A percentile compares a stretch with the other conserved stretches of the same genome.
phyloP scores from a whole-genome alignment of 768 basidiomycete species.

The Russula olivacea region DNA sequence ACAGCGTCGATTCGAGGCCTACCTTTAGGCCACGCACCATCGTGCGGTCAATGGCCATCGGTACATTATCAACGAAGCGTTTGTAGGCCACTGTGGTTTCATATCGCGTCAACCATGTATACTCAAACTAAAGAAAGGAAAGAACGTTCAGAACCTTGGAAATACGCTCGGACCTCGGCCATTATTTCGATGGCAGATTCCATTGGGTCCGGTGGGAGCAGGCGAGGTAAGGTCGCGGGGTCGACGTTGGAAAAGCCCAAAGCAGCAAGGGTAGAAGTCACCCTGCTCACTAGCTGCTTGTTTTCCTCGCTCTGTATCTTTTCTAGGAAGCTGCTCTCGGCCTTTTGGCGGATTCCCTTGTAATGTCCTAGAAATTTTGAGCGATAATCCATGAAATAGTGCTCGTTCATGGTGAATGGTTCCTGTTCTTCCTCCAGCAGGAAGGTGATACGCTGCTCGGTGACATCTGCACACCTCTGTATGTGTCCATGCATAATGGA shows the following conservation, averaged over 20 bases:
- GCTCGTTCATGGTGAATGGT: conserved; percentile 28
- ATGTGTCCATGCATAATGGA: conserved; percentile 12
- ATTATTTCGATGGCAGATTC: conserved; percentile 56
- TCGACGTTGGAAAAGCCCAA: conserved; percentile 14
- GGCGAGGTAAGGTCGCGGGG: conserved; percentile 40
- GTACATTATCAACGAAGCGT: conserved; percentile 52
- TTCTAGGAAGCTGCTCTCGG: too few species aligned
- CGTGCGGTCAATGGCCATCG: conserved; percentile 49
- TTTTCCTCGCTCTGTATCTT: conserved; percentile 18
- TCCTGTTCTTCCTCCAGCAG: conserved; percentile 15
- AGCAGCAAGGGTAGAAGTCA: too few species aligned
- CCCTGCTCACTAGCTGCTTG: conserved; percentile 25
- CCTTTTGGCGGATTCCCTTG: conserved; percentile 29
- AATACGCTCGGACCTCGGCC: conserved; percentile 67
- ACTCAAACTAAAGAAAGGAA: background rate
- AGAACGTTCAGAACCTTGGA: conserved; percentile 48
- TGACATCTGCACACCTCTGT: background rate
- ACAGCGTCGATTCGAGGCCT: conserved; percentile 41
- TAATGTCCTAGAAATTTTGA: conserved; percentile 48
- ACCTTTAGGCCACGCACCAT: conserved; percentile 43
- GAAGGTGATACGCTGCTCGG: conserved; percentile 10
- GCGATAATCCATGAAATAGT: conserved; percentile 31
- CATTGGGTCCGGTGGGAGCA: conserved; percentile 47
- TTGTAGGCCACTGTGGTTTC: conserved; percentile 46
- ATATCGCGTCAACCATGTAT: background rate